Base-by-base conservation (phyloP, 2,329 filamentous ascomycete species). In the Ceratocystis albifundus region DNA sequence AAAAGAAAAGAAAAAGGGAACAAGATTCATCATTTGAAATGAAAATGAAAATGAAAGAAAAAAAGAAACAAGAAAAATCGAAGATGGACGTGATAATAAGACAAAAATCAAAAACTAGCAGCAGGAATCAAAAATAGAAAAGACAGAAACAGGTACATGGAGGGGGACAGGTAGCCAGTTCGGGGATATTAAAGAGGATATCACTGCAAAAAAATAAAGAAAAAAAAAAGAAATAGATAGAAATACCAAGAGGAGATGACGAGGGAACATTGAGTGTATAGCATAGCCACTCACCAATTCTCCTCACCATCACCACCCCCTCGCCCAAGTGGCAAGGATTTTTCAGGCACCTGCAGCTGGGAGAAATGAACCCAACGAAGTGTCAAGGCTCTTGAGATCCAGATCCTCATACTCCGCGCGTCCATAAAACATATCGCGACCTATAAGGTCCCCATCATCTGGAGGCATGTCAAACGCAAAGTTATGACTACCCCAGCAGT, bases 371-470 rank as follows among this genome's bases (percentile, higher is more conserved):
- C 36, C 36, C 7, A 25, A n/a, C 32, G n/a, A 17, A n/a, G 48
- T 50, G 25, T 67, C 28, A 44, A 67, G 53, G 15, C 41, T 15
- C 17, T 53, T 44, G 10, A 66, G 44, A 12, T 45, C 61, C 53
- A 66, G 62, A 6, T 36, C 25, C 48, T 22, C 36, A 48, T 20
- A 45, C 25, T 64, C 61, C 25, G 32, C 50, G 50, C 66, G 66
- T 7, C 66, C 64, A 20, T 41, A 25, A 36, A 57, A 65, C 25
- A 59, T 41, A 17, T 46, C 62, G 25, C 64, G 65, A 10, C 66
- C 64, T 15, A 68, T 41, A 1, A 68, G 48, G 17, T 62, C 59
- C 6, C 53, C 66, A 15, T 65, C 59, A 12, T 53, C 48, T 8
- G 44, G 48, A 5, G 32, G 4, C 57, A 36, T 45, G 63, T 62